phyloP scores from a whole-genome alignment of 495 filamentous ascomycete genomes.

The Podospora pseudoanserina region DNA sequence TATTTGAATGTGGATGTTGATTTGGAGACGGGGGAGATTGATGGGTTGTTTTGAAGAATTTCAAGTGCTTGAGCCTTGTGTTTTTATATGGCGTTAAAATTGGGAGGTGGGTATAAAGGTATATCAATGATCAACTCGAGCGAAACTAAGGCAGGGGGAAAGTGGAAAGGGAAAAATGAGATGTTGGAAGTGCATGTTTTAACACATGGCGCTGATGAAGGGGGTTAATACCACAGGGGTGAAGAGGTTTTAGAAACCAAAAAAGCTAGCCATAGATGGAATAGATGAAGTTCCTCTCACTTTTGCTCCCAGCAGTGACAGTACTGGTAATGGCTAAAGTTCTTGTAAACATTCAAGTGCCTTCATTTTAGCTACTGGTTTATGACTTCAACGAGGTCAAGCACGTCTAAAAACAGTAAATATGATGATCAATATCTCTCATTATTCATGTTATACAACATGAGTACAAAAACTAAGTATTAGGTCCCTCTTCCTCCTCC shows the following conservation, averaged over 20 bases:
- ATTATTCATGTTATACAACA: not conserved
- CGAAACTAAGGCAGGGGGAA: not conserved
- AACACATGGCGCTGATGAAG: slow-evolving; percentile 29
- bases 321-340: too few relatives aligned
- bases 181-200: slow-evolving; percentile 23
- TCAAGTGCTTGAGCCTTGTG: slow-evolving; percentile 3
- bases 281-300: not conserved
- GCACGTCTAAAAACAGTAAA: not conserved
- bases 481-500: not conserved
- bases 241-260: not conserved
- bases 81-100: slow-evolving; percentile 5
- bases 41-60: slow-evolving; percentile 75
- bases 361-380: too few relatives aligned
- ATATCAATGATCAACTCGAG: slow-evolving; percentile 26
- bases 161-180: slow-evolving; percentile 5
- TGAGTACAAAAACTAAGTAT: not conserved
- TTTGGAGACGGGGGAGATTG: slow-evolving; percentile 88
- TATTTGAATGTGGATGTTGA: slow-evolving; percentile 97
- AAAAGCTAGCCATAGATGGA: not conserved
- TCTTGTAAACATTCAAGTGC: too few relatives aligned
- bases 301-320: not conserved
- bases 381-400: not conserved
- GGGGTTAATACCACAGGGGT: slow-evolving; percentile 8
- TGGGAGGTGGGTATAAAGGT: not conserved
- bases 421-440: not conserved